Conservation (phyloP, 2,329 filamentous ascomycete genomes). For the Chaetomiaceae sp. region DNA sequence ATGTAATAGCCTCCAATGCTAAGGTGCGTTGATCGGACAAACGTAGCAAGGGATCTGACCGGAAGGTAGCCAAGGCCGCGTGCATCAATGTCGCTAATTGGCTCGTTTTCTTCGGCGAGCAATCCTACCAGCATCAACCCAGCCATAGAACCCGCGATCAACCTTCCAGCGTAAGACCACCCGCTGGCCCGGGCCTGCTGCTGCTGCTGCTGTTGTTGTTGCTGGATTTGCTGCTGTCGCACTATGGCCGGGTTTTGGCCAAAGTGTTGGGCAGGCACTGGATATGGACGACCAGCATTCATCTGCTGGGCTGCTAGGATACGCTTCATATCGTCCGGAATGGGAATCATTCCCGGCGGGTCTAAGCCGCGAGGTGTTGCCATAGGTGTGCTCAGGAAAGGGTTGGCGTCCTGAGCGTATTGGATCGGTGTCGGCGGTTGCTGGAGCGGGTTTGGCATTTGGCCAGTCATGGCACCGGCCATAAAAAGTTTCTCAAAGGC, state of each 20-base stretch:
- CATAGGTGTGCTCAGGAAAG: slow-evolving; percentile 44
- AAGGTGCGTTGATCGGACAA: slow-evolving; percentile 47
- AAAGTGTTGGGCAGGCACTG: slow-evolving; percentile 38
- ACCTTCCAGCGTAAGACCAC: slow-evolving; percentile 65
- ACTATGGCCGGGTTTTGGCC: slow-evolving; percentile 41
- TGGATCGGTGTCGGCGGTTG: slow-evolving; percentile 51
- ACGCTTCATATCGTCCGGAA: slow-evolving; percentile 63
- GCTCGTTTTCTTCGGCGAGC: slow-evolving; percentile 62
- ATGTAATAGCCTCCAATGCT: slow-evolving; percentile 52
- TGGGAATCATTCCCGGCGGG: slow-evolving; percentile 57
- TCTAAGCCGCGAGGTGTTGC: slow-evolving; percentile 39
- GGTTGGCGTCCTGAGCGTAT: slow-evolving; percentile 42
- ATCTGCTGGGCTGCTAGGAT: slow-evolving; percentile 53
- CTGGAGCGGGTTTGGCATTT: slow-evolving; percentile 49
- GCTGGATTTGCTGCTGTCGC: slow-evolving; percentile 55
- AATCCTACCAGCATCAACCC: slow-evolving; percentile 90
- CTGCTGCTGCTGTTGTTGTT: slow-evolving; percentile 45
- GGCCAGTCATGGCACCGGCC: slow-evolving; percentile 64
- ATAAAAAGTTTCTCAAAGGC: slow-evolving; percentile 76
- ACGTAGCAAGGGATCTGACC: slow-evolving; percentile 45
- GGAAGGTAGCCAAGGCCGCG: slow-evolving; percentile 66
- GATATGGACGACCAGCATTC: slow-evolving; percentile 50
- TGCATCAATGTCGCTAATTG: slow-evolving; percentile 60
- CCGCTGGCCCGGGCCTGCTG: slow-evolving; percentile 41
- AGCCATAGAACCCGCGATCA: slow-evolving; percentile 90